Conservation (phyloP, 1,284 basidiomycete genomes). For the Apiotrichum akiyoshidainum region DNA sequence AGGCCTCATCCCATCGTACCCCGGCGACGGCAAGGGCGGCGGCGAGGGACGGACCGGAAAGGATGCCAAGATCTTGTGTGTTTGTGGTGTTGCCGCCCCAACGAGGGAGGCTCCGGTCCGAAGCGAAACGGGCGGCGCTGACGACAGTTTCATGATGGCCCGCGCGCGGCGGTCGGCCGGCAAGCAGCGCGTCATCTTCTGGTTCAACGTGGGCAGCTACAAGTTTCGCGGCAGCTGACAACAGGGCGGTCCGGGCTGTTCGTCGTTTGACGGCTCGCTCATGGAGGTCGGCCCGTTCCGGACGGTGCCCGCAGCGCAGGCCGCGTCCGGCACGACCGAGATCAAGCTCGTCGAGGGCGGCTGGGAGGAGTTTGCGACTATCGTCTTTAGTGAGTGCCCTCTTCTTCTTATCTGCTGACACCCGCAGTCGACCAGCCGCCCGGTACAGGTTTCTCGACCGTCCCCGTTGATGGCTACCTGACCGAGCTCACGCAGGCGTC, state of each 20-base stretch:
- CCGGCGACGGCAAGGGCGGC: constrained; percentile 54
- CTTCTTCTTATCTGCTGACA: neutral
- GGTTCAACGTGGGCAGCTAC: constrained; percentile 78
- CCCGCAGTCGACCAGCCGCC: constrained; percentile 89
- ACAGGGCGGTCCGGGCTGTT: constrained; percentile 92
- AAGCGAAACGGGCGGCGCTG: neutral
- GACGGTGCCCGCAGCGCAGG: constrained; percentile 53
- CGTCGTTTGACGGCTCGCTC: constrained; percentile 93
- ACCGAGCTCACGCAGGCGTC: constrained; percentile 74
- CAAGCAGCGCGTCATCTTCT: constrained; percentile 83
- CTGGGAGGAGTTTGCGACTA: constrained; percentile 98
- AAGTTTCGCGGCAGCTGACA: neutral
- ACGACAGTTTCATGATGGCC: constrained; percentile 74
- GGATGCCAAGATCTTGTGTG: constrained; percentile 50
- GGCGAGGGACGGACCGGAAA: constrained; percentile 43
- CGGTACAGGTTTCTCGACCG: constrained; percentile 90
- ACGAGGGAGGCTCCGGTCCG: neutral
- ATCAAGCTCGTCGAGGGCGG: constrained; percentile 78
- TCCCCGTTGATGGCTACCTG: constrained; percentile 78
- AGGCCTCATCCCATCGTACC: constrained; percentile 76
- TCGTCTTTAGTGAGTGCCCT: constrained; percentile 73
- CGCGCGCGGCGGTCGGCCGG: constrained; percentile 84
- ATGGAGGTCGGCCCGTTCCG: constrained; percentile 97
- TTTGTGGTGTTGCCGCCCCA: constrained; percentile 26
- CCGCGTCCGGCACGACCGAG: constrained; percentile 61